phyloP scores from a whole-genome alignment of 148 eudicot genomes.

The Salicornia ramosissima region DNA sequence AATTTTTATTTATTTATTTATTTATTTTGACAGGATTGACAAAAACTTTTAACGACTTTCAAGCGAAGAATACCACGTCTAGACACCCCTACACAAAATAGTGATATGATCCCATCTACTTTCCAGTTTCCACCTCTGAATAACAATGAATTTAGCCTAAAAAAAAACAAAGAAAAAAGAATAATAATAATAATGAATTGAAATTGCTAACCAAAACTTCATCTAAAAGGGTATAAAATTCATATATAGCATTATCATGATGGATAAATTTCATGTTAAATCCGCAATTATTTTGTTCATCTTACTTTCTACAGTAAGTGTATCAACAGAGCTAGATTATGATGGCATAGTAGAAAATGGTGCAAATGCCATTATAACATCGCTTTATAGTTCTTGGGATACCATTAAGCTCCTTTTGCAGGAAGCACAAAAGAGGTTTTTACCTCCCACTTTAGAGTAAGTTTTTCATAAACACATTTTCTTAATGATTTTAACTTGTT shows the following conservation, averaged over 20 bases:
- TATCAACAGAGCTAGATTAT: conserved; percentile 9
- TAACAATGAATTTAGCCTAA: no score
- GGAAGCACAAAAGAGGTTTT: conserved; percentile 24
- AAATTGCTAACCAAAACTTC: conserved; percentile 1
- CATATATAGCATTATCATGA: no score
- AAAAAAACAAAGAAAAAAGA: not conserved
- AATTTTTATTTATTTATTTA: no score
- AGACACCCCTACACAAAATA: not conserved
- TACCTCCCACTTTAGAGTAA: conserved; percentile 38
- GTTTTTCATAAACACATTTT: not conserved
- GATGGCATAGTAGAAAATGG: not conserved
- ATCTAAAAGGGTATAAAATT: not conserved
- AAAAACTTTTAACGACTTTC: not conserved
- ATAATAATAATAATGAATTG: not conserved
- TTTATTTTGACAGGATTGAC: no score
- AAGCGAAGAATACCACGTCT: conserved; percentile 14
- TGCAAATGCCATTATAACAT: not conserved
- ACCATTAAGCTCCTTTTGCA: conserved; percentile 26
- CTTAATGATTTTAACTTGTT: no score
- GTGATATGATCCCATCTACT: not conserved
- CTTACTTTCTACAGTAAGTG: conserved; percentile 13
- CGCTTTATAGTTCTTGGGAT: conserved; percentile 21
- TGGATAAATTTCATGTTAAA: conserved; percentile 12
- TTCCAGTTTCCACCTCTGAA: no score
- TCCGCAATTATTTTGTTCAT: conserved; percentile 17